A percentile compares a stretch with the other conserved stretches of the same genome.
Evolutionary conservation across 768 basidiomycete species (phyloP).

Genomic region (Termitomyces sp.): DNA sequence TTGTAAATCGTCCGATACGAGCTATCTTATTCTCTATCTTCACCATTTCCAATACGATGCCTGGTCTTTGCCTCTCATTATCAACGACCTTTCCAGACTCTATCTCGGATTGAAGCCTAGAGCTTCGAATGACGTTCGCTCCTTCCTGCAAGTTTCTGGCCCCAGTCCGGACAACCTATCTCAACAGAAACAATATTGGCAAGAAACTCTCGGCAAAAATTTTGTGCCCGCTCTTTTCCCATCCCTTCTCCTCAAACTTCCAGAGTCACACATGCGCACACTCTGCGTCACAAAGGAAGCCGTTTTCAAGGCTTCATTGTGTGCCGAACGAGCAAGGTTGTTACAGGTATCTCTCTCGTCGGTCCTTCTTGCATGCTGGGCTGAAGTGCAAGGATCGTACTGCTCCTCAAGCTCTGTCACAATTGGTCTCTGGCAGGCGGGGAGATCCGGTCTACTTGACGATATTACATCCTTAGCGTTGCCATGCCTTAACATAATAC

Average conservation of each 20-base stretch:
- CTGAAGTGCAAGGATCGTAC: conserved; percentile 30
- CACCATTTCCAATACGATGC: conserved; percentile 53
- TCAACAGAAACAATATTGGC: conserved; percentile 34
- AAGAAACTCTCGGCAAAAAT: conserved; percentile 23
- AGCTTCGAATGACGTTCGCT: conserved; percentile 19
- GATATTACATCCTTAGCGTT: conserved; percentile 34
- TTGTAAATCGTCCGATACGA: conserved; percentile 16
- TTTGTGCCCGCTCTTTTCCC: conserved; percentile 26
- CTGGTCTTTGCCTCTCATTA: conserved; percentile 38
- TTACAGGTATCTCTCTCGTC: conserved; percentile 32
- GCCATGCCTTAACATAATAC: conserved; percentile 44
- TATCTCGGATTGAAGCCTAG: conserved; percentile 25
- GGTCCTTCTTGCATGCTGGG: conserved; percentile 43
- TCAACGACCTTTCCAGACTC: conserved; percentile 34
- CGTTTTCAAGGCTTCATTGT: conserved; percentile 12
- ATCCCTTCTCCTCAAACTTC: conserved; percentile 1
- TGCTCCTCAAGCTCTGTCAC: conserved; percentile 24
- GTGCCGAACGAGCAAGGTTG: conserved; percentile 41
- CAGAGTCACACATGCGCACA: conserved; percentile 8
- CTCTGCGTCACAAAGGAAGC: conserved; percentile 14
- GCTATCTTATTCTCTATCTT: conserved; percentile 27
- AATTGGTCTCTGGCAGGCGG: conserved; percentile 47
- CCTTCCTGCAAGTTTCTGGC: conserved; percentile 25
- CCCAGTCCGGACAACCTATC: conserved; percentile 16
- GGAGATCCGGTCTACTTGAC: conserved; percentile 32